Evolutionary conservation across 1,284 basidiomycete genomes (phyloP), one percentile per base, ranked within the genome.

Genomic region (Ustilago shanxiensis): DNA sequence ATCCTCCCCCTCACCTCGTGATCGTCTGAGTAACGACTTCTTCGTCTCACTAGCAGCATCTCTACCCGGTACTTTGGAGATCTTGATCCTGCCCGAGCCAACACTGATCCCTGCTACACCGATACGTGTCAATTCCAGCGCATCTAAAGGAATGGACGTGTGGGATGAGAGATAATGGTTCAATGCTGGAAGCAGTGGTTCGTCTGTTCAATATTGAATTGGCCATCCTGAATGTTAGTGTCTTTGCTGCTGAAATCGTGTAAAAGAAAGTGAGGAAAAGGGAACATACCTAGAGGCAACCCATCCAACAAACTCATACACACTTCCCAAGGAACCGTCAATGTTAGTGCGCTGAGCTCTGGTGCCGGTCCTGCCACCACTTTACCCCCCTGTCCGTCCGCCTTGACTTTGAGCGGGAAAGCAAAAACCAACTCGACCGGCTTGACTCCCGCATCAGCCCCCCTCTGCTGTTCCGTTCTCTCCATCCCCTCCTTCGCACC

Each of bases 271-370:
- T 14, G 26, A 35, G 51, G 29, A 22, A n/a, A 11, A 26, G 22
- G 26, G 1, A 28, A 61, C 66, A n/a, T 47, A 70, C 62, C 53
- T 11, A 60, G 45, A 26, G 61, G 35, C 2, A 69, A 28, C 0
- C 71, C 63, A 13, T 73, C 70, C 18, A 77, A 44, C 47, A 77
- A 47, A 22, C 39, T 64, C 66, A 77, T 73, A 51, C 75, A 77
- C 2, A 73, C 56, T 28, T 77, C 75, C 75, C 75, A 77, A 1
- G 75, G 75, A n/a, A 73, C 64, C n/a, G 75, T 77, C 29, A 77
- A 54, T 4, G 70, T 71, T 22, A 77, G 53, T 26, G 63, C 45
- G 37, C 57, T 58, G 18, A 77, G 31, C 5, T 77, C 70, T 3
- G 75, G 75, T 22, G 75, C 75, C 7, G 75, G 75, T 7, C 75